Evolutionary conservation across 1,284 basidiomycete species (phyloP).

Genomic region (Porogramme epimiltina): DNA sequence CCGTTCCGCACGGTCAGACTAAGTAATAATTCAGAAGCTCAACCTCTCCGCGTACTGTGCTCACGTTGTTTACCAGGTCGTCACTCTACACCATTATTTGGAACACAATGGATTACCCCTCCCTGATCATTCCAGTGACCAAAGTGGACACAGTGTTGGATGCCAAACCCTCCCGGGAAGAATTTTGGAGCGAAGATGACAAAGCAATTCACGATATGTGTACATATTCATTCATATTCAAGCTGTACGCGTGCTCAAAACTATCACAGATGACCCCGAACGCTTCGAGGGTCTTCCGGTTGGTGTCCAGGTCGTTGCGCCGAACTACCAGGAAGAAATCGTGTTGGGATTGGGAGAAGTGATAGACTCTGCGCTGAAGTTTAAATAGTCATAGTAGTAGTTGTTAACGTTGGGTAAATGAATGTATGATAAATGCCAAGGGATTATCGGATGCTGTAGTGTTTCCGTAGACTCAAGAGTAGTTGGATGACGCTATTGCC

Average conservation of each 20-base stretch:
- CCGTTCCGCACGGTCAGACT: conserved; percentile 56
- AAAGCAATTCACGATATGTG: conserved; percentile 46
- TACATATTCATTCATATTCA: conserved; percentile 30
- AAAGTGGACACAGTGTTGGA: conserved; percentile 55
- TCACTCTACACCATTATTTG: conserved; percentile 51
- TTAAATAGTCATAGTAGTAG: conserved; percentile 2
- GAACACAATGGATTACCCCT: conserved; percentile 72
- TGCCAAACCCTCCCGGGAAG: conserved; percentile 38
- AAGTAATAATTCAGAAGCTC: conserved; percentile 31
- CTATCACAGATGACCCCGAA: conserved; percentile 45
- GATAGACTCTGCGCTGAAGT: conserved; percentile 36
- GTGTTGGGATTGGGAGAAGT: conserved; percentile 43
- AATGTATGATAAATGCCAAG: no score
- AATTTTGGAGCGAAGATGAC: conserved; percentile 44
- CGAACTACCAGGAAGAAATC: conserved; percentile 52
- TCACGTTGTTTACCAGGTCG: conserved; percentile 4
- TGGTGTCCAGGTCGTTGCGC: conserved; percentile 50
- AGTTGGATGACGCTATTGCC: conserved; percentile 18
- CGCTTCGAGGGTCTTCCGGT: conserved; percentile 49
- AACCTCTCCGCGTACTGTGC: not conserved
- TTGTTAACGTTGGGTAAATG: no score
- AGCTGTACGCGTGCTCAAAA: conserved; percentile 40
- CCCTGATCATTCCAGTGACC: conserved; percentile 68
- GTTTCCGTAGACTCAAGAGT: no score
- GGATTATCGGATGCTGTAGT: no score